Base-by-base conservation (phyloP, 805 yeast genomes). In the Ogataea pini region DNA sequence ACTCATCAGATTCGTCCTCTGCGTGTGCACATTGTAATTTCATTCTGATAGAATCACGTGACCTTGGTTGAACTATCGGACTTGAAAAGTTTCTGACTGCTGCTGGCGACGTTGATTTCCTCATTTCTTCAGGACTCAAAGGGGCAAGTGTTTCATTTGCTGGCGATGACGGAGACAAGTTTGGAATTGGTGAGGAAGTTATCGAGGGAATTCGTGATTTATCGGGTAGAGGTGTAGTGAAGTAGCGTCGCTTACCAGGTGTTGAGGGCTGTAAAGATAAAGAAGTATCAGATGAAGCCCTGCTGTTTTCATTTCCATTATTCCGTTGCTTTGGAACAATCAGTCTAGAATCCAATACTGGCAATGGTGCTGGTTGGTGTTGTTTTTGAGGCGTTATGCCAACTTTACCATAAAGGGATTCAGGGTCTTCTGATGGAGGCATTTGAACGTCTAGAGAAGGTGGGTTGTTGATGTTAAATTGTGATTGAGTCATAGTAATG, bases 321-420 rank as follows among this genome's bases (percentile, higher is more conserved):
- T 33, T 22, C 25, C 65, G 44, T 38, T 56, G 58, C 38, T 55
- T 61, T 2, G 64, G 67, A n/a, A 63, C 38, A 1, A 51, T 18
- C 3, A 63, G 47, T 25, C 52, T 56, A 1, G 46, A 33, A 2
- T 47, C 42, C 13, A 62, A 36, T 14, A 55, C 48, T 0, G 66
- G 62, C 25, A 61, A 34, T 1, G 34, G 7, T 5, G 36, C 22
- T 0, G 57, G 56, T 29, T 57, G 55, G 13, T 51, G 57, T 4
- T 38, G 42, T 42, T 63, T 63, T 18, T 54, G 47, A 10, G 68
- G 68, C 13, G 68, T 51, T 3, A 65, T 64, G n/a, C 36, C 20
- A 6, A 56, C 50, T 17, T 44, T 48, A 0, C 67, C 67, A 34
- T 63, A 62, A 3, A 62, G 34, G 4, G 52, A 50, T 31, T 61